Conservation (phyloP, 768 basidiomycete species). For the Xerocomus brunneocitrinus region DNA sequence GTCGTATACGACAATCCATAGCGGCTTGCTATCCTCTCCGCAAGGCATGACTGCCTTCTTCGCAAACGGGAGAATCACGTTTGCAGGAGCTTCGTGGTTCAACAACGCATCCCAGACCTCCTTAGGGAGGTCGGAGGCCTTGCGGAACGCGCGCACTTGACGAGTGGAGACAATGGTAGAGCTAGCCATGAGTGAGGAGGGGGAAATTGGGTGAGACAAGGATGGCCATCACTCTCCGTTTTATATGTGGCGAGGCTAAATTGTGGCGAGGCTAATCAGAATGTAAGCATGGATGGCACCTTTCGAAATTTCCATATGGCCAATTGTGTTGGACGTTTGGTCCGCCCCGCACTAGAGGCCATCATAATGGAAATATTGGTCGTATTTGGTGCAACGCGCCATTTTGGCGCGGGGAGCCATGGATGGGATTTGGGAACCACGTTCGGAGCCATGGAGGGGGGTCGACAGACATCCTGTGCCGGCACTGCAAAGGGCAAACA, state of each 20-base stretch:
- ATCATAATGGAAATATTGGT: not conserved
- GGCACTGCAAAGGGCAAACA: not conserved
- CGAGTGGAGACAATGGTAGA: not conserved
- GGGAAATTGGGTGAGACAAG: constrained; percentile 12
- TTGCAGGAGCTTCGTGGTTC: constrained; percentile 31
- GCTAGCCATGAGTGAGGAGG: constrained; percentile 14
- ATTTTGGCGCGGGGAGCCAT: not conserved
- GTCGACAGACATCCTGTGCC: not conserved
- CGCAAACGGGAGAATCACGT: constrained; percentile 40
- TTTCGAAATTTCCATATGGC: not conserved
- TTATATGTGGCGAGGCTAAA: constrained; percentile 10
- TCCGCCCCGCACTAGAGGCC: constrained; percentile 1
- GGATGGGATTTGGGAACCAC: not conserved
- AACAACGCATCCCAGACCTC: constrained; percentile 30
- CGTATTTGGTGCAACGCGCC: not conserved
- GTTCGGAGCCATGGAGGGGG: not conserved
- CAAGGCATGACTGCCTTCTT: constrained; percentile 20
- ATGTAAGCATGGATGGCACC: not conserved
- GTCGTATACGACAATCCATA: constrained; percentile 33
- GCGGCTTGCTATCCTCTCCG: not conserved
- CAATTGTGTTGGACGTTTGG: not conserved
- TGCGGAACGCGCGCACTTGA: constrained; percentile 3
- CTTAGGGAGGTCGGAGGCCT: constrained; percentile 13
- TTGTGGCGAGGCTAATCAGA: not conserved
- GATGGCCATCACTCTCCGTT: not conserved